Evolutionary conservation across 2,329 filamentous ascomycete species (phyloP).

Genomic region (Tricladium varicosporioides): DNA sequence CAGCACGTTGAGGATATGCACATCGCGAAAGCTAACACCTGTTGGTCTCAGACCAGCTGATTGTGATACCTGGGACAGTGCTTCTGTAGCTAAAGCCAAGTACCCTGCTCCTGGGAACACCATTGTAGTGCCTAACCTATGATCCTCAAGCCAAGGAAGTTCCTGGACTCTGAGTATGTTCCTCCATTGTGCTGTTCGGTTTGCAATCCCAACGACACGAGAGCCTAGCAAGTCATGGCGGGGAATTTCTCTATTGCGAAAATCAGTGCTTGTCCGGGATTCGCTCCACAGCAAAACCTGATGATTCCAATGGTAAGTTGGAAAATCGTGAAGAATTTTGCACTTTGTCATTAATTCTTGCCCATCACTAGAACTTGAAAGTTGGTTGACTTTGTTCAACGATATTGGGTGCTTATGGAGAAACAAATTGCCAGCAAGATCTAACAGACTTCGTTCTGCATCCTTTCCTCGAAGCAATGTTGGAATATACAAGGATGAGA

Average conservation of each 20-base stretch:
- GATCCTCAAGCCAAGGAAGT: slow-evolving; percentile 41
- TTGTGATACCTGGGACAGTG: slow-evolving; percentile 32
- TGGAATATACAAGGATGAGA: slow-evolving; percentile 6
- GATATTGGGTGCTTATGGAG: slow-evolving; percentile 4
- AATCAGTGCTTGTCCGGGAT: slow-evolving; percentile 43
- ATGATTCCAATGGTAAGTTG: slow-evolving; percentile 50
- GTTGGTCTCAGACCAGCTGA: neutral
- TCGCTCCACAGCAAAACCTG: slow-evolving; percentile 49
- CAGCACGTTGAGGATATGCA: slow-evolving; percentile 8
- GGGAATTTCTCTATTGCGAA: slow-evolving; percentile 36
- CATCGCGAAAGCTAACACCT: slow-evolving; percentile 2
- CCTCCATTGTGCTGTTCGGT: slow-evolving; percentile 15
- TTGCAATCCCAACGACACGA: slow-evolving; percentile 24
- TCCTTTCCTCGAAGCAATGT: slow-evolving; percentile 11
- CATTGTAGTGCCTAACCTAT: slow-evolving; percentile 45
- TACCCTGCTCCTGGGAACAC: slow-evolving; percentile 43
- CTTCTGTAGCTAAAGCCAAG: slow-evolving; percentile 45
- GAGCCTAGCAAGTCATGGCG: slow-evolving; percentile 40
- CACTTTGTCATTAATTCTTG: neutral
- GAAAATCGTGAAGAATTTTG: slow-evolving; percentile 31
- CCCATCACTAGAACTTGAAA: neutral
- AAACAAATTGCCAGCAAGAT: slow-evolving; percentile 9
- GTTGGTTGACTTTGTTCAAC: neutral
- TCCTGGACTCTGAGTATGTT: slow-evolving; percentile 35
- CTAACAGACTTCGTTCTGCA: slow-evolving; percentile 1